Base-by-base conservation (phyloP, 164 flowering plant genomes). In the Liquidambar formosana region DNA sequence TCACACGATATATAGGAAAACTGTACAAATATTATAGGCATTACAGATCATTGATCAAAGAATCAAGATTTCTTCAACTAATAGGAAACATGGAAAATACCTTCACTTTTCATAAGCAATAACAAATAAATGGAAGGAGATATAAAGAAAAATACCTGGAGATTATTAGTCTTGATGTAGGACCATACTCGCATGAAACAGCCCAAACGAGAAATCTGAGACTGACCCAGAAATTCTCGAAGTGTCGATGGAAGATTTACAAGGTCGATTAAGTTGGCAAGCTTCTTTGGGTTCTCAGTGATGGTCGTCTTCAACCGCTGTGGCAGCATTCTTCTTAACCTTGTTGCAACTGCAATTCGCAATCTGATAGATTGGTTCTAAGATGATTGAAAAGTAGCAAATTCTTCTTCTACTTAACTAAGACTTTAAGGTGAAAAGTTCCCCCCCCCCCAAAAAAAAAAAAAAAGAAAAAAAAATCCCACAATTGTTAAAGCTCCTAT, bases 141-240 rank as follows among this genome's bases (percentile, higher is more conserved):
- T 41, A 43, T 49, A 12, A 19, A 38, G 54, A 49, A 38, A 63
- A 5, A 33, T 11, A 93, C 99, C 96, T 89, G 99, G 67, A 93
- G 97, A 67, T 92, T 90, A 80, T 96, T 86, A 61, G 87, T 70
- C 74, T 92, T 96, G 84, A 96, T 92, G 74, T 96, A 92, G 18
- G 92, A 88, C 99, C 99, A 96, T 23, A 96, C 96, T 10, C 82
- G 84, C 84, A 79, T 86, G 82, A 96, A 96, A 73, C 95, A 96
- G 12, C 88, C 89, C 70, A 93, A 75, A 45, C 89, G 98, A 14
- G 98, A 93, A 73, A 75, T 88, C 83, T 83, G 98, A 57, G 99
- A 89, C 71, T 87, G 98, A 52, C 95, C 97, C 70, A 90, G 81
- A 65, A 96, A 93, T 3, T 93, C 95, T 48, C 97, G 68, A 25